Evolutionary conservation across 371 early-diverging fungal species (phyloP).

Genomic region (Cladochytrium tenue): DNA sequence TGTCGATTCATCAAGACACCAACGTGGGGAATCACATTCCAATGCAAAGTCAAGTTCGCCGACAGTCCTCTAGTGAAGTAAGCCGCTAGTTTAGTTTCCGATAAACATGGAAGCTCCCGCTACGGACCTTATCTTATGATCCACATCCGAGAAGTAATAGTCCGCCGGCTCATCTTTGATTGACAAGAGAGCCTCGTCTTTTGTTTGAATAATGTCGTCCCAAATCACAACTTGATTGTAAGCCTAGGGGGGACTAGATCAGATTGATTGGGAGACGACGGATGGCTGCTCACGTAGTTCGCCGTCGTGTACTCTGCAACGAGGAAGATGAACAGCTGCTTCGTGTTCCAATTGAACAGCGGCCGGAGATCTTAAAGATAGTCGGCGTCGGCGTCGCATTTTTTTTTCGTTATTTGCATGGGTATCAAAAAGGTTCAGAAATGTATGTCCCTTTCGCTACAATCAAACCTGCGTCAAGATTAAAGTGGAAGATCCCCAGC

Average conservation of each 20-base stretch:
- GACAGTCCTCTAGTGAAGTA: conserved; percentile 50
- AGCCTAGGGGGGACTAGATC: conserved; percentile 8
- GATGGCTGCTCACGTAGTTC: conserved; percentile 25
- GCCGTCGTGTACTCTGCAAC: conserved; percentile 82
- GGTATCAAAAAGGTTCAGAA: too few relatives aligned
- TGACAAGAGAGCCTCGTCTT: conserved; percentile 69
- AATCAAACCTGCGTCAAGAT: conserved; percentile 75
- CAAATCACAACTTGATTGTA: conserved; percentile 86
- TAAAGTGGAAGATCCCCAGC: conserved; percentile 49
- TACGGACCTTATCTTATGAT: conserved; percentile 30
- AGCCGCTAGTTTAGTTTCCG: background rate
- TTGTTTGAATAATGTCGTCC: conserved; percentile 82
- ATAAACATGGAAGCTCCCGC: background rate
- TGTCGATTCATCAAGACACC: conserved; percentile 56
- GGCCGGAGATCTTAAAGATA: conserved; percentile 86
- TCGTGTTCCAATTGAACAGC: conserved; percentile 95
- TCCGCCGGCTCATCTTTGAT: conserved; percentile 64
- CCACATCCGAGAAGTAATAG: conserved; percentile 58
- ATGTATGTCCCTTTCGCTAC: too few relatives aligned
- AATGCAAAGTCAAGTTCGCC: conserved; percentile 79
- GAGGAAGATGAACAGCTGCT: conserved; percentile 87
- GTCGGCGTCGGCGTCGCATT: too few relatives aligned
- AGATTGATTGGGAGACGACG: background rate
- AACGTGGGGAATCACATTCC: conserved; percentile 86
- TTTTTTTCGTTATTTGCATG: too few relatives aligned